These are phyloP conservation scores for Fusarium sp. DNA, from an alignment of 2,329 filamentous ascomycete genomes.

Conservation along the genomic window DNA sequence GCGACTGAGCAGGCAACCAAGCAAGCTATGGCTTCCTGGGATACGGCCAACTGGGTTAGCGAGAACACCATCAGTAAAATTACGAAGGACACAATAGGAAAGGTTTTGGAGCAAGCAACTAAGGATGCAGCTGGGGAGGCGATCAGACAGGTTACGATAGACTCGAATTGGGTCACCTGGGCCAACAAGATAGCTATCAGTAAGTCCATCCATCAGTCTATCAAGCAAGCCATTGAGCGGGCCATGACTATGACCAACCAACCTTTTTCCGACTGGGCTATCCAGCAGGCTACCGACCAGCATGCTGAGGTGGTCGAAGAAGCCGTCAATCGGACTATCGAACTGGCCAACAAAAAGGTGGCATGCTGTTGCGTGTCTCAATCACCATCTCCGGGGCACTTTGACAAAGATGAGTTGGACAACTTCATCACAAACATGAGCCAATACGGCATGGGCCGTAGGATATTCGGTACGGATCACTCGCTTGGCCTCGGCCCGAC, in stretches of 20 bases:
- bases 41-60: neutral
- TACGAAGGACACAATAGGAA: neutral
- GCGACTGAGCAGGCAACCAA: neutral
- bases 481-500: neutral
- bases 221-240: neutral
- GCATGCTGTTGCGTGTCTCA: neutral
- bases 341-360: neutral
- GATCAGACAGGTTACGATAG: neutral
- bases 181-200: neutral
- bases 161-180: neutral
- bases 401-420: neutral
- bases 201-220: neutral
- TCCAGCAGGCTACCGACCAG: neutral
- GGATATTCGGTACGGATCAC: neutral
- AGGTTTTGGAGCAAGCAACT: neutral
- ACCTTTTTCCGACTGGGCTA: neutral
- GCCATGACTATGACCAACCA: neutral
- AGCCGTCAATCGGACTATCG: neutral
- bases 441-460: neutral
- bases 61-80: neutral
- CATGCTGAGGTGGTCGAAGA: neutral
- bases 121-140: neutral
- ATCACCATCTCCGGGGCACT: neutral
- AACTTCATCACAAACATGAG: neutral
- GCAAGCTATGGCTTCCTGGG: neutral